Evolutionary conservation across 306 rosid genomes (phyloP).

Genomic region (Prunus kanzakura): DNA sequence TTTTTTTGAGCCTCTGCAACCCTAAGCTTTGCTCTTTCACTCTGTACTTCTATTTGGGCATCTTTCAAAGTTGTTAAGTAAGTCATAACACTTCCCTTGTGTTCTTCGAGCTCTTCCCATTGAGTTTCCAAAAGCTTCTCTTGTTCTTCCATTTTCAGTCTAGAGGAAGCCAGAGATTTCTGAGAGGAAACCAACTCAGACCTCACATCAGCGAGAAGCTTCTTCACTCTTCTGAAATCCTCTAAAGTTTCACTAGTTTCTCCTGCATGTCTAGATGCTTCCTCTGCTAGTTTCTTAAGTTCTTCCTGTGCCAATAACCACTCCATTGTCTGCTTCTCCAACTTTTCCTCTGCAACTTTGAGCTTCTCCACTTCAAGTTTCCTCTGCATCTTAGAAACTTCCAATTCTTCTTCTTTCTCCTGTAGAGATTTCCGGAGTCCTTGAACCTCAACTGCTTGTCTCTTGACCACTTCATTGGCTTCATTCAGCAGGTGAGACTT

Average conservation of each 20-base stretch:
- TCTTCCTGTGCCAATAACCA: constrained; percentile 80
- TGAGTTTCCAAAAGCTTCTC: constrained; percentile 60
- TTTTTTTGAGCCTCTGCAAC: constrained; percentile 56
- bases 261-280: constrained; percentile 42
- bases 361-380: constrained; percentile 64
- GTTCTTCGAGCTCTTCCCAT: constrained; percentile 65
- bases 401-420: constrained; percentile 60
- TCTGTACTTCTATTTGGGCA: constrained; percentile 75
- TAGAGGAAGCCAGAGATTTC: constrained; percentile 63
- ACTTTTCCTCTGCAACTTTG: constrained; percentile 49
- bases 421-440: constrained; percentile 41
- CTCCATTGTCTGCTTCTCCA: constrained; percentile 73
- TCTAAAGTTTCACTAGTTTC: constrained; percentile 51
- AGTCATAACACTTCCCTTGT: constrained; percentile 51
- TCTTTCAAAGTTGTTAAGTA: constrained; percentile 59
- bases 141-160: constrained; percentile 69
- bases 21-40: constrained; percentile 63
- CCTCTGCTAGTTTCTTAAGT: constrained; percentile 59
- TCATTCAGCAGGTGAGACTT: constrained; percentile 64
- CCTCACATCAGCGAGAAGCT: constrained; percentile 66
- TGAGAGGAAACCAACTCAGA: constrained; percentile 85
- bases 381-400: constrained; percentile 35
- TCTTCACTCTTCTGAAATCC: constrained; percentile 69
- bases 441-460: constrained; percentile 65
- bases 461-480: constrained; percentile 65